These are phyloP conservation scores for Macrocybe gigantea DNA, from an alignment of 768 basidiomycete genomes.

Conservation along the genomic window DNA sequence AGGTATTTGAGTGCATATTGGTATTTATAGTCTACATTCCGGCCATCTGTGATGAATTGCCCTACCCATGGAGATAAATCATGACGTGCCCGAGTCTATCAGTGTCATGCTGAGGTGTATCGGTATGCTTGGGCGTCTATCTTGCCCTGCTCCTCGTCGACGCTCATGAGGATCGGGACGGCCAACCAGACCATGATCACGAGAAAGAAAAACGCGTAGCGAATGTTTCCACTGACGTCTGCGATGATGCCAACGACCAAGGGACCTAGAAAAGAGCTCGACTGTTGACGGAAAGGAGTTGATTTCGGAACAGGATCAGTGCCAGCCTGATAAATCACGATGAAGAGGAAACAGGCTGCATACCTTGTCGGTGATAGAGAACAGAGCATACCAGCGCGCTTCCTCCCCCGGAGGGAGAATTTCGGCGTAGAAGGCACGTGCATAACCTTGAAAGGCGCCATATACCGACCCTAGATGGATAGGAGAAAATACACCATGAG, in stretches of 20 bases:
- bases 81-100: too few relatives aligned
- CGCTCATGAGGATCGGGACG: conserved; percentile 65
- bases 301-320: too few relatives aligned
- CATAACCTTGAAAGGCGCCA: conserved; percentile 89
- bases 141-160: conserved; percentile 65
- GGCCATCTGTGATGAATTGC: too few relatives aligned
- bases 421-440: conserved; percentile 81
- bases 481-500: background rate
- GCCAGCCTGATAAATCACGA: too few relatives aligned
- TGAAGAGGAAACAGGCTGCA: conserved; percentile 3
- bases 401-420: conserved; percentile 85
- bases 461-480: conserved; percentile 53
- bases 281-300: conserved; percentile 35
- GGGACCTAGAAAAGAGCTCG: conserved; percentile 89
- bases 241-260: conserved; percentile 84
- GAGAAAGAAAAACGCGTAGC: conserved; percentile 87
- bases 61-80: too few relatives aligned
- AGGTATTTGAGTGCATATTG: too few relatives aligned
- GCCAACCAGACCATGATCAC: conserved; percentile 76
- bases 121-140: conserved; percentile 40
- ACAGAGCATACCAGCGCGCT: conserved; percentile 84
- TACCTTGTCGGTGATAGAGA: conserved; percentile 88
- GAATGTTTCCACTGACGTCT: conserved; percentile 86
- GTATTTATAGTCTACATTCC: too few relatives aligned
- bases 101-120: conserved; percentile 6